Evolutionary conservation across 768 basidiomycete genomes (phyloP), one percentile per base, ranked within the genome.

Genomic region (Boletus tylopilopsis): DNA sequence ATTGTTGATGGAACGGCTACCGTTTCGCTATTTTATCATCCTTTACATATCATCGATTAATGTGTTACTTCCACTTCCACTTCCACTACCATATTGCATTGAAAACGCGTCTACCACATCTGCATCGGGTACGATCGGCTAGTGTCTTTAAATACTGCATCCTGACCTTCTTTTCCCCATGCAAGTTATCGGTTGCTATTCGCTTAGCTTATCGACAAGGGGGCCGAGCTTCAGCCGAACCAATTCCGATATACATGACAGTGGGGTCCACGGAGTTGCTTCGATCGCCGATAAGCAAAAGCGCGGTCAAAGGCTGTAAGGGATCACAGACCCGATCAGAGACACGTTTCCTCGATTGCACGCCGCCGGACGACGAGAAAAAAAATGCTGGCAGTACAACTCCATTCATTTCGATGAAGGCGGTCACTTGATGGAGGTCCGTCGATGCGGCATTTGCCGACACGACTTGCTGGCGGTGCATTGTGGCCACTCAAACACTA

Each of bases 31-130:
- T 33, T 35, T 33, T 39, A 42, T 33, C 21, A 35, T 29, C 21
- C 24, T 21, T 40, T 30, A 44, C 41, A 15, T 23, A 27, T 19
- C 6, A 24, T 33, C 30, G 56, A 54, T 33, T 32, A n/a, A 45
- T 38, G 19, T 10, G 5, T n/a, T 22, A 43, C 27, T 11, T 37
- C n/a, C 18, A 36, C 22, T 18, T 25, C 27, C 25, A 18, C 41
- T 29, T 36, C 38, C 10, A 21, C 32, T 30, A 53, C 21, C 19
- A 32, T 21, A n/a, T 11, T 49, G 30, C 35, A 29, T 12, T 29
- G 19, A 15, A 21, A 50, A 40, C 25, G n/a, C n/a, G 22, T 30
- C 47, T 21, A 50, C 42, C 47, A 38, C 9, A 39, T 41, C 56
- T 22, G 30, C 22, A 33, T 16, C n/a, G n/a, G n/a, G n/a, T n/a